phyloP scores from a whole-genome alignment of 2,329 filamentous ascomycete species.

The Massarina eburnea region DNA sequence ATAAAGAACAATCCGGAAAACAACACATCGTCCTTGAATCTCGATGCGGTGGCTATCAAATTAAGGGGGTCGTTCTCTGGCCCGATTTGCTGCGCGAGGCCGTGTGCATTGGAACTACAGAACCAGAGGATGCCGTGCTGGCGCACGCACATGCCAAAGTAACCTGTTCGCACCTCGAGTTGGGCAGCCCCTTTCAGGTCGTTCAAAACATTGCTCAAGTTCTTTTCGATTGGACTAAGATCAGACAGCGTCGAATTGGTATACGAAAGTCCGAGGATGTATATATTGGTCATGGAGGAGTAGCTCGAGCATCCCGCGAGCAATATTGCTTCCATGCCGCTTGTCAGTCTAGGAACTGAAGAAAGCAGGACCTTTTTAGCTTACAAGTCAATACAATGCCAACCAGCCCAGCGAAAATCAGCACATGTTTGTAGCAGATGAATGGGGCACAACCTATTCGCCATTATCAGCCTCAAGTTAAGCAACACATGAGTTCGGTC shows the following conservation, averaged over 20 bases:
- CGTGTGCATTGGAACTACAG: conserved; percentile 91
- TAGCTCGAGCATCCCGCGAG: conserved; percentile 92
- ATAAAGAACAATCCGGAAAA: conserved; percentile 97
- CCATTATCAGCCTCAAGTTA: neutral
- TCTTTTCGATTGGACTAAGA: conserved; percentile 81
- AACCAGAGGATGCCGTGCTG: conserved; percentile 83
- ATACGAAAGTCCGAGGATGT: conserved; percentile 92
- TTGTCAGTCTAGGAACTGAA: conserved; percentile 15
- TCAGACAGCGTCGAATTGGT: conserved; percentile 74
- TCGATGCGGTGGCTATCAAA: conserved; percentile 87
- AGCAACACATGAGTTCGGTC: neutral
- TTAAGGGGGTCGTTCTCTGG: conserved; percentile 91
- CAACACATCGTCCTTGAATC: conserved; percentile 94
- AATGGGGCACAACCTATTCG: conserved; percentile 54
- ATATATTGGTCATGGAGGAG: conserved; percentile 86
- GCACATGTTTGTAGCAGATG: conserved; percentile 71
- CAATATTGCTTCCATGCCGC: conserved; percentile 69
- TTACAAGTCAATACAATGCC: conserved; percentile 88
- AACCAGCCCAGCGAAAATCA: conserved; percentile 90
- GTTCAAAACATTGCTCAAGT: conserved; percentile 74
- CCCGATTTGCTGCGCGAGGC: conserved; percentile 79
- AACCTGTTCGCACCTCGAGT: conserved; percentile 85
- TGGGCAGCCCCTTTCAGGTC: conserved; percentile 80
- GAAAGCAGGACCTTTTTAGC: conserved; percentile 37
- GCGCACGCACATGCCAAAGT: conserved; percentile 93